Percentiles rank a stretch among this genome's conserved stretches.
Conservation (phyloP, 2,329 filamentous ascomycete species). For the Pochonia chlamydosporia region DNA sequence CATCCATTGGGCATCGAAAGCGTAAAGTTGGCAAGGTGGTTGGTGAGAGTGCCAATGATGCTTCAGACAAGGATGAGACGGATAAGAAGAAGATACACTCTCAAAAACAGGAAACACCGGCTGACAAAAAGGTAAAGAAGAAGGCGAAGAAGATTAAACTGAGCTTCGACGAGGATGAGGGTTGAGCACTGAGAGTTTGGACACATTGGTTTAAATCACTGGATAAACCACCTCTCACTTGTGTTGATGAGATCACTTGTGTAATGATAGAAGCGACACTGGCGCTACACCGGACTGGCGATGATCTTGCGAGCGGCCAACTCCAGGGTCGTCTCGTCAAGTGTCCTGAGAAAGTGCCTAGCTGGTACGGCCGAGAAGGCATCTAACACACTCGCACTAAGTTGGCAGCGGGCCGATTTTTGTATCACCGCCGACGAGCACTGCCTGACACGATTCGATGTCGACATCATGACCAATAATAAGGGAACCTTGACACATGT, state of each 20-base stretch:
- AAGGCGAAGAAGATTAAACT: constrained; percentile 61
- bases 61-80: constrained; percentile 9
- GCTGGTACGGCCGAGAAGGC: background rate
- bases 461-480: background rate
- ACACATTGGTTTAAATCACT: constrained; percentile 4
- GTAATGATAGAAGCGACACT: background rate
- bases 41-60: constrained; percentile 26
- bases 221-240: constrained; percentile 5
- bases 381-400: constrained; percentile 1
- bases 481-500: too few relatives aligned
- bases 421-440: constrained; percentile 5
- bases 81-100: constrained; percentile 9
- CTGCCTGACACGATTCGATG: background rate
- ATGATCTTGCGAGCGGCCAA: background rate
- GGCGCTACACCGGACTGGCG: background rate
- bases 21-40: constrained; percentile 42
- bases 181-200: constrained; percentile 20
- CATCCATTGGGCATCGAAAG: constrained; percentile 39
- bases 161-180: constrained; percentile 59
- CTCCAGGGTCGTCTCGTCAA: background rate
- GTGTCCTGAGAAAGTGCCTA: background rate
- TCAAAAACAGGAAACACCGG: constrained; percentile 16
- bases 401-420: background rate
- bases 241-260: background rate
- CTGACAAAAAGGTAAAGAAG: constrained; percentile 38